These are phyloP conservation scores for Tricholoma furcatifolium DNA, from an alignment of 768 basidiomycete genomes.

Conservation along the genomic window DNA sequence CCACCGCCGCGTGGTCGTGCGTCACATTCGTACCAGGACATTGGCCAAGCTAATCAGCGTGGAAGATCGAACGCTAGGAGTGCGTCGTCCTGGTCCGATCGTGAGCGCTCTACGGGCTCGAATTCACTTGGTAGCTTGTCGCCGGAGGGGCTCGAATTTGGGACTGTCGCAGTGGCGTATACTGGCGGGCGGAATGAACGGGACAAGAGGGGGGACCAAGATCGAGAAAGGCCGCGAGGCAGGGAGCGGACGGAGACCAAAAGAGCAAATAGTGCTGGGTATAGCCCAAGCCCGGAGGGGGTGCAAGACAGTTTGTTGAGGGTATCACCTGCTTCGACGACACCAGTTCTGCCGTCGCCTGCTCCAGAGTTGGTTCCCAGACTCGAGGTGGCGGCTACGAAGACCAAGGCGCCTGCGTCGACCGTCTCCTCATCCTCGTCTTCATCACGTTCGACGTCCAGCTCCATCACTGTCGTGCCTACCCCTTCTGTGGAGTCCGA, in stretches of 20 bases:
- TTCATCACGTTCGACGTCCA: constrained; percentile 24
- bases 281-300: constrained; percentile 36
- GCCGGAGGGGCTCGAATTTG: constrained; percentile 23
- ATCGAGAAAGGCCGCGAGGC: constrained; percentile 31
- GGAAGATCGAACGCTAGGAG: constrained; percentile 57
- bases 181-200: constrained; percentile 33
- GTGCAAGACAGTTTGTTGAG: constrained; percentile 25
- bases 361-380: constrained; percentile 2
- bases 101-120: constrained; percentile 30
- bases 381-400: constrained; percentile 5
- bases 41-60: constrained; percentile 27
- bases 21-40: constrained; percentile 21
- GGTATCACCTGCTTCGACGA: constrained; percentile 16
- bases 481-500: background rate
- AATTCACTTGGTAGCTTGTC: constrained; percentile 27
- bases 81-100: constrained; percentile 54
- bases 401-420: constrained; percentile 10
- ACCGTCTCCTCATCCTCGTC: constrained; percentile 22
- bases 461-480: constrained; percentile 23
- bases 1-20: constrained; percentile 28
- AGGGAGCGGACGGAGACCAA: constrained; percentile 40
- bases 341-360: background rate
- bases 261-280: constrained; percentile 27
- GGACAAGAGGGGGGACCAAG: constrained; percentile 20
- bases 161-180: constrained; percentile 24